Conservation (phyloP, 179 eudicot genomes). For the Beta lomatogona region DNA sequence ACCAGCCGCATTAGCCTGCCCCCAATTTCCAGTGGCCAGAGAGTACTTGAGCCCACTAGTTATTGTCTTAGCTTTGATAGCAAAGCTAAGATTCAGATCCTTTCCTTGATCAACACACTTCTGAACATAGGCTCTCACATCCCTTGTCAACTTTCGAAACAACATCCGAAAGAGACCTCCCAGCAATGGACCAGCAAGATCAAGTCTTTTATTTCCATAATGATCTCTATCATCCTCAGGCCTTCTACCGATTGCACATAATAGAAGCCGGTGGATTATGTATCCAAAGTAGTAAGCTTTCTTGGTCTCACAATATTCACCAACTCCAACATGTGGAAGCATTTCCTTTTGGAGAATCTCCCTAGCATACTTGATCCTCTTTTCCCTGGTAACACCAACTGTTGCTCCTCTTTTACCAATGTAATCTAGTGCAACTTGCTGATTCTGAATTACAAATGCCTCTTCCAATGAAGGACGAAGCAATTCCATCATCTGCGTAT, state of each 20-base stretch:
- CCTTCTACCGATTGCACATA: constrained; percentile 93
- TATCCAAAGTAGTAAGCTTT: constrained; percentile 98
- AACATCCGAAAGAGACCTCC: constrained; percentile 92
- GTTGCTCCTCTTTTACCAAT: constrained; percentile 96
- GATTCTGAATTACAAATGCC: constrained; percentile 98
- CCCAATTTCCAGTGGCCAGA: constrained; percentile 99
- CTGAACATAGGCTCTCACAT: constrained; percentile 92
- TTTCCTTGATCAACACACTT: constrained; percentile 93
- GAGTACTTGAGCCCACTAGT: constrained; percentile 98
- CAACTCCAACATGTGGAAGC: constrained; percentile 99
- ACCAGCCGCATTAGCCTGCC: constrained; percentile 97
- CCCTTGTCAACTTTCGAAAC: constrained; percentile 92
- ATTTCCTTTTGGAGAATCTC: constrained; percentile 95
- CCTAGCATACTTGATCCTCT: constrained; percentile 92
- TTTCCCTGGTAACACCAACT: constrained; percentile 89
- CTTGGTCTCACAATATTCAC: constrained; percentile 95
- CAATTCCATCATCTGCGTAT: constrained; percentile 97
- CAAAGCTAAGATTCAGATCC: constrained; percentile 90
- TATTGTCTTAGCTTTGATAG: constrained; percentile 94
- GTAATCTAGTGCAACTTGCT: constrained; percentile 97
- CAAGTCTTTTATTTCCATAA: constrained; percentile 95
- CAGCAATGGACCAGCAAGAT: constrained; percentile 99
- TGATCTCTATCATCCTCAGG: constrained; percentile 98
- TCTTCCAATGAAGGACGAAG: constrained; percentile 95
- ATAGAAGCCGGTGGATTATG: constrained; percentile 87